Base-by-base conservation (phyloP, 2,329 filamentous ascomycete species). In the Hypomyces perniciosus region DNA sequence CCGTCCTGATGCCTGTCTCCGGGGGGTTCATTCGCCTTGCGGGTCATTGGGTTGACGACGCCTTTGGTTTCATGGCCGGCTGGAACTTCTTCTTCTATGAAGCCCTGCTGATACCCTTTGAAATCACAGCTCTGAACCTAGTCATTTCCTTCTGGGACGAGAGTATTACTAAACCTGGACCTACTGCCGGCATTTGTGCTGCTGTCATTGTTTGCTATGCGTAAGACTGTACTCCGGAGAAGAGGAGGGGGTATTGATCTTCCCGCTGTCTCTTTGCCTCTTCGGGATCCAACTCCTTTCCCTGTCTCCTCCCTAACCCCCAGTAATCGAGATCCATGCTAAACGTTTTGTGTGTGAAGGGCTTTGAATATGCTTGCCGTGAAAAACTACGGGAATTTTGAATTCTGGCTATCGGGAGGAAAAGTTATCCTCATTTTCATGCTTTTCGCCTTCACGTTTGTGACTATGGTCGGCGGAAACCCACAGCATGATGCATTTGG, bases 391-490 rank as follows among this genome's bases (percentile, higher is more conserved):
- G 84, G 85, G 56, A 84, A 88, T 63, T 79, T 84, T 8, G 87
- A 91, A 61, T 91, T 91, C 60, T 84, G 78, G 77, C 70, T 83
- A 3, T 77, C 79, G 2, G 69, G 68, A 37, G 81, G 82, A 56
- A 87, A 88, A 64, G 74, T 87, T 33, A 65, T 87, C 26, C 73
- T 88, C 43, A 85, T 86, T 58, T 71, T 84, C 53, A 80, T 83
- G 9, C 72, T 88, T 48, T 84, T 89, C 64, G 69, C 75, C 61
- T 90, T 86, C 68, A 90, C 88, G n/a, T 86, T 92, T 62, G 76
- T 92, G 58, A 84, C 82, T 44, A 90, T 90, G 84, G 72, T 89
- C 6, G 88, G 87, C 34, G 88, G 85, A 30, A 91, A 91, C 57
- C 88, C 88, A 0, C 63, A 81, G 5, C 71, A 80, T 44, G 84